Evolutionary conservation across 306 rosid genomes (phyloP).

Genomic region (Vigna nakashimae): DNA sequence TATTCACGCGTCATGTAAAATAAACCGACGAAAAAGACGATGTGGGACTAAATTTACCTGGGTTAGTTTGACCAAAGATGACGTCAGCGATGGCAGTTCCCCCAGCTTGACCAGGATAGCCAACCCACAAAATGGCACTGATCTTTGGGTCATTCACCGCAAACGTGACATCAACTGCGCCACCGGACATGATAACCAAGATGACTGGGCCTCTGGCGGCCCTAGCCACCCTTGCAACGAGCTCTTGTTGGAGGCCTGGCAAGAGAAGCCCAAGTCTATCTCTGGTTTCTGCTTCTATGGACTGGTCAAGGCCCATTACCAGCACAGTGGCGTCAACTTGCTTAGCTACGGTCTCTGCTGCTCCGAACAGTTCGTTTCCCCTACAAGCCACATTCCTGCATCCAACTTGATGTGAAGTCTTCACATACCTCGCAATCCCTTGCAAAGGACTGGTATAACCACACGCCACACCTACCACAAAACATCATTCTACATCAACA

Average conservation of each 20-base stretch:
- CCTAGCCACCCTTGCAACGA: slow-evolving; percentile 63
- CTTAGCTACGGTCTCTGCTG: slow-evolving; percentile 68
- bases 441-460: slow-evolving; percentile 81
- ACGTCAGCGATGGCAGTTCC: slow-evolving; percentile 92
- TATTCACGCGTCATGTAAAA: too few relatives aligned
- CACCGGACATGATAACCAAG: slow-evolving; percentile 85
- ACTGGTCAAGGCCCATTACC: slow-evolving; percentile 87
- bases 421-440: slow-evolving; percentile 78
- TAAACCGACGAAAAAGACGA: neutral
- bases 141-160: slow-evolving; percentile 68
- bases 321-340: slow-evolving; percentile 70
- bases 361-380: slow-evolving; percentile 52
- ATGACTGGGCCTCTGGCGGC: slow-evolving; percentile 79
- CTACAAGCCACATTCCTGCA: slow-evolving; percentile 65
- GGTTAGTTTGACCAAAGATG: slow-evolving; percentile 70
- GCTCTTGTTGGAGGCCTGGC: slow-evolving; percentile 82
- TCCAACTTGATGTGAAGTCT: slow-evolving; percentile 64
- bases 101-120: slow-evolving; percentile 95
- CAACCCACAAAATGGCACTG: slow-evolving; percentile 81
- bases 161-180: slow-evolving; percentile 79
- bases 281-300: slow-evolving; percentile 77
- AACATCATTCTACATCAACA: neutral
- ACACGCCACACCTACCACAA: slow-evolving; percentile 70
- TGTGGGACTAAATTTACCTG: slow-evolving; percentile 51
- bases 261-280: slow-evolving; percentile 67